Evolutionary conservation across 2,329 filamentous ascomycete species (phyloP), one percentile per base, ranked within the genome.

Genomic region (Ceratocystis eucalypticola): DNA sequence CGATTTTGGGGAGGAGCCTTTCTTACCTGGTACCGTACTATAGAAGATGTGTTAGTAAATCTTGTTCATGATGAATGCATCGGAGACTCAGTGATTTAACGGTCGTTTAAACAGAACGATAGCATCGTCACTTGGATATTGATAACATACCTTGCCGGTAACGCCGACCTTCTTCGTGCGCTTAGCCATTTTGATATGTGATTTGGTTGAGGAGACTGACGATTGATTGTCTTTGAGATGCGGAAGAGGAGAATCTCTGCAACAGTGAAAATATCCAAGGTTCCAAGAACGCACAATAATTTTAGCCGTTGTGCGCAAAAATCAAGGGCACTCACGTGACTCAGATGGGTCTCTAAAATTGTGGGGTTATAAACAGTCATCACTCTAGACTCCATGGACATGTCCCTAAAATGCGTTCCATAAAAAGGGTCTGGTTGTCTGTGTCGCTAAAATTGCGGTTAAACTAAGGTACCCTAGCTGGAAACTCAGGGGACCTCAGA

Each of bases 141-240:
- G 37, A 67, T 71, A 74, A 78, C 76, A 69, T 75, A 78, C 76
- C 64, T 68, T 68, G 65, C 70, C 90, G 84, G 93, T 96, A 80
- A 96, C 92, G 80, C 91, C 91, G 87, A 96, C 91, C 89, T 96
- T 95, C 88, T 79, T 95, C 73, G 91, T 95, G 84, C 91, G 87
- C 86, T 94, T 93, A 79, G 89, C 91, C 89, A 94, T 94, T 81
- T 87, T 91, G 84, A 79, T 80, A 53, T 68, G 61, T 68, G 66
- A 46, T 77, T 77, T 74, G 65, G 65, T 62, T 66, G 67, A 62
- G 62, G 55, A 68, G 67, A 66, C 65, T 65, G 61, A 67, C 41
- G 66, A 62, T 53, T 65, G 64, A 62, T 61, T 62, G 71, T 71
- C 68, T 70, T 41, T 71, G 70, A 70, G 70, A 68, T 68, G 66